Percentiles rank a stretch among this genome's conserved stretches.
Conservation (phyloP, 176 grass and related monocot species). For the Rhynchospora pubera region DNA sequence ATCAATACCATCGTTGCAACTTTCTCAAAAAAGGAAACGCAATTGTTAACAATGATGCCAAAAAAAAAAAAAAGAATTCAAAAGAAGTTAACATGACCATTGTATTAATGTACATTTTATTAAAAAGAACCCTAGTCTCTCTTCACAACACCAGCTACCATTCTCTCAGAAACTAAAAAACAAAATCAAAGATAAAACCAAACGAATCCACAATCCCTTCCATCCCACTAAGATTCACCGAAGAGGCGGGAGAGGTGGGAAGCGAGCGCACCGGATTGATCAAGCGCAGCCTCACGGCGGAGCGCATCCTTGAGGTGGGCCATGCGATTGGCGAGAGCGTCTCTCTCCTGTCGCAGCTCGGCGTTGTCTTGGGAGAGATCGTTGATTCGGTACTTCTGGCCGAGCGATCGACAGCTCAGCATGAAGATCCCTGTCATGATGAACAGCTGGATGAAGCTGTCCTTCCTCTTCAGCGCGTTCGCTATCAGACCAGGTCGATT, state of each 20-base stretch:
- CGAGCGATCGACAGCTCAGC: slow-evolving; percentile 63
- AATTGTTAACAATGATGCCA: neutral
- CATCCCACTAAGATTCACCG: slow-evolving; percentile 5
- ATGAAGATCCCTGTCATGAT: slow-evolving; percentile 78
- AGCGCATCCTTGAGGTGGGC: slow-evolving; percentile 50
- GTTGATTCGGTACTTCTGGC: slow-evolving; percentile 73
- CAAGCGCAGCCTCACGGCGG: slow-evolving; percentile 45
- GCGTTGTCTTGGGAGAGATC: slow-evolving; percentile 68
- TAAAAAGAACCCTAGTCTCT: neutral
- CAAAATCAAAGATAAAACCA: neutral
- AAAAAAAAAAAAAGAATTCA: neutral
- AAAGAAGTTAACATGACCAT: neutral
- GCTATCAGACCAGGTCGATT: slow-evolving; percentile 32
- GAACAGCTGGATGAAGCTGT: slow-evolving; percentile 73
- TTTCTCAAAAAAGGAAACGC: neutral
- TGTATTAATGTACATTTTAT: neutral
- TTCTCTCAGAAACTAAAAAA: neutral
- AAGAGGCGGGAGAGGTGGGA: slow-evolving; percentile 78
- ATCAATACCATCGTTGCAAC: neutral
- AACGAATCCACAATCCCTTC: neutral
- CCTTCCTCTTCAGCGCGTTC: slow-evolving; percentile 71
- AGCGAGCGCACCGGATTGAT: slow-evolving; percentile 49
- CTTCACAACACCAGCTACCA: neutral
- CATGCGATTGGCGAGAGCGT: slow-evolving; percentile 45
- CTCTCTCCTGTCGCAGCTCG: slow-evolving; percentile 48